A percentile compares a stretch with the other conserved stretches of the same genome.
Evolutionary conservation across 78 protist species (phyloP).

Genomic region (Dictyostelium discoideum): DNA sequence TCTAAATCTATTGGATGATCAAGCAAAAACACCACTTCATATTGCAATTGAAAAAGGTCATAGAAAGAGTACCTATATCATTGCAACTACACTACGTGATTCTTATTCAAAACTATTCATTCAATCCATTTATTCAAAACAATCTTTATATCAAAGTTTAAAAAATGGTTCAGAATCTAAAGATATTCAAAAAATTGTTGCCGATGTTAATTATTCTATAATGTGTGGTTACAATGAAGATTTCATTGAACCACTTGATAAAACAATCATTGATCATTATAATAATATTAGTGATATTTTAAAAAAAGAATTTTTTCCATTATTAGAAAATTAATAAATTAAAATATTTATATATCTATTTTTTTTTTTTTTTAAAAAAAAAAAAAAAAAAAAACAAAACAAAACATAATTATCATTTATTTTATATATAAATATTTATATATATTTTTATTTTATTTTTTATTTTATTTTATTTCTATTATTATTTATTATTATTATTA

Average conservation of each 20-base stretch:
- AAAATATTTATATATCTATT: background rate
- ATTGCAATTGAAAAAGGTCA: slow-evolving; percentile 48
- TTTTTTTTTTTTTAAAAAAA: background rate
- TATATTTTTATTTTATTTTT: background rate
- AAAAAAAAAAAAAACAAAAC: too few species aligned
- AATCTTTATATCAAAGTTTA: background rate
- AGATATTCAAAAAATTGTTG: slow-evolving; percentile 22
- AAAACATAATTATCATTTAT: too few species aligned
- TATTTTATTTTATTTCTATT: background rate
- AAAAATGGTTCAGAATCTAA: slow-evolving; percentile 16
- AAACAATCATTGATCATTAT: slow-evolving; percentile 59
- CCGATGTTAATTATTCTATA: slow-evolving; percentile 40
- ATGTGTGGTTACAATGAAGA: slow-evolving; percentile 59
- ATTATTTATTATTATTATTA: background rate
- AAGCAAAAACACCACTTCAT: slow-evolving; percentile 37
- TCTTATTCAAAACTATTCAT: background rate
- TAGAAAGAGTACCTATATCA: background rate
- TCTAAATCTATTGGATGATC: background rate
- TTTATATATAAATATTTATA: too few species aligned
- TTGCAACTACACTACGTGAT: background rate
- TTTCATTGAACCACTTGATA: slow-evolving; percentile 13
- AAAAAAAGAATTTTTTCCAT: background rate
- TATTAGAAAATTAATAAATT: background rate
- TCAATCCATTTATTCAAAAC: background rate
- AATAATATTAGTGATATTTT: slow-evolving; percentile 33